Evolutionary conservation across 257 asterid species (phyloP).

Genomic region (Capsicum chinense): DNA sequence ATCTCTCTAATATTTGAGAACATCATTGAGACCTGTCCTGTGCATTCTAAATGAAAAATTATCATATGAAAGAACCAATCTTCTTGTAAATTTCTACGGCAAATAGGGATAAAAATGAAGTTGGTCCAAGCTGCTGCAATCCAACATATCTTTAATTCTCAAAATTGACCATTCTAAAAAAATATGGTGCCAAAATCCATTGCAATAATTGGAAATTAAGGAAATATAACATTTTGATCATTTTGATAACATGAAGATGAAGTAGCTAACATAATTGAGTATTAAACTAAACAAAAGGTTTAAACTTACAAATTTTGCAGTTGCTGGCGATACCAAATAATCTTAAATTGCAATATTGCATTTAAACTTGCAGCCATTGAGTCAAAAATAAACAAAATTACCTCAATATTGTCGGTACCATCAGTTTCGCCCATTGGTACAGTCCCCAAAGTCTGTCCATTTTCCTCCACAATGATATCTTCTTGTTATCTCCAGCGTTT

Average conservation of each 20-base stretch:
- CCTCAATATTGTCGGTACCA: constrained; percentile 77
- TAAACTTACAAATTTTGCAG: background rate
- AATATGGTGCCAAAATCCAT: background rate
- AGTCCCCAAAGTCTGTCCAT: constrained; percentile 84
- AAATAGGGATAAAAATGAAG: constrained; percentile 13
- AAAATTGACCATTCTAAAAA: constrained; percentile 7
- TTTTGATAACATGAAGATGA: background rate
- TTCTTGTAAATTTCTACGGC: background rate
- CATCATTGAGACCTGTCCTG: background rate
- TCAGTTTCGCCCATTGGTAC: constrained; percentile 65
- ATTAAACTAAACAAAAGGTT: background rate
- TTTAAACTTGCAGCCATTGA: background rate
- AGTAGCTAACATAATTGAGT: background rate
- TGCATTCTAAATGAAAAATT: background rate
- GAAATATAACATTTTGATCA: background rate
- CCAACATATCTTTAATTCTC: constrained; percentile 6
- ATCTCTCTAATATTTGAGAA: background rate
- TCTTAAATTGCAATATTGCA: background rate
- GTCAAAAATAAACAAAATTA: constrained; percentile 40
- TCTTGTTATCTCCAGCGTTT: constrained; percentile 88
- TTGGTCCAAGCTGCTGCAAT: background rate
- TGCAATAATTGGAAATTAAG: background rate
- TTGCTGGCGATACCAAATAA: background rate
- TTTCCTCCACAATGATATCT: constrained; percentile 80
- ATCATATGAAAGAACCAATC: background rate